A percentile compares a stretch with the other conserved stretches of the same genome.
These are phyloP conservation scores for Aspergillus chevalieri DNA, from an alignment of 2,329 filamentous ascomycete species.

Conservation along the genomic window DNA sequence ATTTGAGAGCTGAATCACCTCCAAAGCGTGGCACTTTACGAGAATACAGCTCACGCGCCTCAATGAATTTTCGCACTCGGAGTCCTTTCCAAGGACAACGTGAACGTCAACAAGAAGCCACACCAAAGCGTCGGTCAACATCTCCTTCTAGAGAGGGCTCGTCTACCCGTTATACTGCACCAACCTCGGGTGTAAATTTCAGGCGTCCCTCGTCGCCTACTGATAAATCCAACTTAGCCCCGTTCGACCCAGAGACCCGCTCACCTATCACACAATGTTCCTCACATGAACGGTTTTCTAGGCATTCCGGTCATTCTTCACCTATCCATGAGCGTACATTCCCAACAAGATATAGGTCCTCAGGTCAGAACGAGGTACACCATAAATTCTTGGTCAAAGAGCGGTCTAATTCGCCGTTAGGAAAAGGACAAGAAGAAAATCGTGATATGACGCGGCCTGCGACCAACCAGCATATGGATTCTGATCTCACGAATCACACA, in stretches of 20 bases:
- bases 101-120: slow-evolving; percentile 44
- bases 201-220: slow-evolving; percentile 57
- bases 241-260: slow-evolving; percentile 26
- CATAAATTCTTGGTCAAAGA: slow-evolving; percentile 13
- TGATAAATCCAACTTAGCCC: slow-evolving; percentile 44
- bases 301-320: slow-evolving; percentile 8
- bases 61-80: slow-evolving; percentile 44
- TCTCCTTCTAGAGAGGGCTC: slow-evolving; percentile 39
- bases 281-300: slow-evolving; percentile 17
- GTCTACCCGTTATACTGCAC: slow-evolving; percentile 47
- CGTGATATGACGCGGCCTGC: background rate
- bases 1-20: slow-evolving; percentile 40
- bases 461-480: slow-evolving; percentile 5
- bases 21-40: slow-evolving; percentile 27
- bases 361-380: slow-evolving; percentile 10
- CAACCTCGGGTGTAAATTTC: slow-evolving; percentile 53
- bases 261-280: slow-evolving; percentile 19
- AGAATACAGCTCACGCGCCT: slow-evolving; percentile 30
- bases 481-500: slow-evolving; percentile 13
- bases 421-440: slow-evolving; percentile 8
- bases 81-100: slow-evolving; percentile 49
- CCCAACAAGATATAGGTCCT: slow-evolving; percentile 4
- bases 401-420: slow-evolving; percentile 1
- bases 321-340: slow-evolving; percentile 7
- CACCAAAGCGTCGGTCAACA: slow-evolving; percentile 49